phyloP scores from a whole-genome alignment of 2,329 filamentous ascomycete species.

The Cytospora paraplurivora region DNA sequence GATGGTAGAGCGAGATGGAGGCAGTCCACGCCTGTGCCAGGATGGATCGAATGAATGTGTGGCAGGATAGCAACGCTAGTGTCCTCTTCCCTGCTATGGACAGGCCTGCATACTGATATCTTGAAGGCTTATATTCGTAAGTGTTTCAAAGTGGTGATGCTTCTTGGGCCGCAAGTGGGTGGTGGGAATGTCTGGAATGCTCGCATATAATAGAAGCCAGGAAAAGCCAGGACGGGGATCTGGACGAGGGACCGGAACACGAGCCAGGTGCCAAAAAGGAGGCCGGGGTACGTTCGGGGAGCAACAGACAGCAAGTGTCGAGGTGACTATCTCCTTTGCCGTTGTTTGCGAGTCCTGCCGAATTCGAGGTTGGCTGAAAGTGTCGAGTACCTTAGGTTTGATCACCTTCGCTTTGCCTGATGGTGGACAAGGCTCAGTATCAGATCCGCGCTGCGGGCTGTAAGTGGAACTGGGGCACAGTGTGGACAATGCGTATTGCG shows the following conservation, averaged over 20 bases:
- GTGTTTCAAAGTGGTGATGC: slow-evolving; percentile 12
- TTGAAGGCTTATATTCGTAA: slow-evolving; percentile 20
- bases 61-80: slow-evolving; percentile 16
- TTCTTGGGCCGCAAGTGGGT: slow-evolving; percentile 10
- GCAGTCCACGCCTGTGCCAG: not conserved
- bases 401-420: slow-evolving; percentile 27
- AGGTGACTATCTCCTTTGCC: not conserved
- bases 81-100: slow-evolving; percentile 27
- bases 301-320: not conserved
- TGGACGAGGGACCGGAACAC: slow-evolving; percentile 3
- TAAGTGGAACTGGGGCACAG: slow-evolving; percentile 14
- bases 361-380: slow-evolving; percentile 8
- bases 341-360: not conserved
- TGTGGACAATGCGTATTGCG: slow-evolving; percentile 25
- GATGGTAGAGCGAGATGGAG: slow-evolving; percentile 13
- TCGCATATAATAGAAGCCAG: not conserved
- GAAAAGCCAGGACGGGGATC: not conserved
- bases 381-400: slow-evolving; percentile 18
- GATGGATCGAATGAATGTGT: slow-evolving; percentile 14
- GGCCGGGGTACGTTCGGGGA: not conserved
- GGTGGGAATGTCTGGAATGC: slow-evolving; percentile 6
- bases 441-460: slow-evolving; percentile 7
- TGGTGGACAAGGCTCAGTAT: slow-evolving; percentile 21
- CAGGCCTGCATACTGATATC: slow-evolving; percentile 23
- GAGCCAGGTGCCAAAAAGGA: slow-evolving; percentile 2